Conservation (phyloP, 805 yeast species). For the Millerago galiae region DNA sequence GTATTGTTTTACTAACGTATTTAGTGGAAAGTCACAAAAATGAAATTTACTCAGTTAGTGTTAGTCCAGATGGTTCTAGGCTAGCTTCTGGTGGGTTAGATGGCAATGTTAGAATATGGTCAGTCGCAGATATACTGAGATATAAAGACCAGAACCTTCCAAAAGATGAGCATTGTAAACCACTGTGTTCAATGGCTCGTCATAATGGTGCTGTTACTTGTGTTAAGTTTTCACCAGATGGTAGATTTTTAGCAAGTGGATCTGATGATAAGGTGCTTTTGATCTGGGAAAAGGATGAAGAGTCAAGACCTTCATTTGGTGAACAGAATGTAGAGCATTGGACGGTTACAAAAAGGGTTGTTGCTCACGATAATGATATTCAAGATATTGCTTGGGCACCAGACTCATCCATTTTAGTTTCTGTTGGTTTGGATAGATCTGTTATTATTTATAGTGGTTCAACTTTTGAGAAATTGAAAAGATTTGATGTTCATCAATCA, state of each 20-base stretch:
- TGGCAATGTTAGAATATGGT: conserved; percentile 92
- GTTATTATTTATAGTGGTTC: conserved; percentile 91
- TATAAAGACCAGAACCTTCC: conserved; percentile 23
- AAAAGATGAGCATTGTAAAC: conserved; percentile 36
- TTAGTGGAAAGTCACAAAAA: conserved; percentile 70
- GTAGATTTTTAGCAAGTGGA: conserved; percentile 87
- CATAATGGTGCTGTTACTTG: conserved; percentile 97
- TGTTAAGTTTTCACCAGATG: conserved; percentile 88
- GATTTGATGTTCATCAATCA: conserved; percentile 89
- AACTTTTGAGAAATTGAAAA: conserved; percentile 82
- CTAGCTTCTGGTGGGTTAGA: conserved; percentile 92
- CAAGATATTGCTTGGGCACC: conserved; percentile 99
- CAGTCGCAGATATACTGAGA: conserved; percentile 45
- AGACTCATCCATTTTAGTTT: conserved; percentile 80
- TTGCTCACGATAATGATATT: conserved; percentile 96
- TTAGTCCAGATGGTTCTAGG: conserved; percentile 75
- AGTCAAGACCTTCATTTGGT: conserved; percentile 55
- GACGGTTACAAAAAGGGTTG: conserved; percentile 87
- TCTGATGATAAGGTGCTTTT: conserved; percentile 89
- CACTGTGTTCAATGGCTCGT: conserved; percentile 85
- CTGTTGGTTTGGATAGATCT: conserved; percentile 91
- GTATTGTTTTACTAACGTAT: background rate
- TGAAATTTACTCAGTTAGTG: conserved; percentile 80
- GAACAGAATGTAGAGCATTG: conserved; percentile 81
- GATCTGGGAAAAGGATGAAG: conserved; percentile 90